Evolutionary conservation across 176 grass and related monocot species (phyloP).

Genomic region (Oryza coarctata): DNA sequence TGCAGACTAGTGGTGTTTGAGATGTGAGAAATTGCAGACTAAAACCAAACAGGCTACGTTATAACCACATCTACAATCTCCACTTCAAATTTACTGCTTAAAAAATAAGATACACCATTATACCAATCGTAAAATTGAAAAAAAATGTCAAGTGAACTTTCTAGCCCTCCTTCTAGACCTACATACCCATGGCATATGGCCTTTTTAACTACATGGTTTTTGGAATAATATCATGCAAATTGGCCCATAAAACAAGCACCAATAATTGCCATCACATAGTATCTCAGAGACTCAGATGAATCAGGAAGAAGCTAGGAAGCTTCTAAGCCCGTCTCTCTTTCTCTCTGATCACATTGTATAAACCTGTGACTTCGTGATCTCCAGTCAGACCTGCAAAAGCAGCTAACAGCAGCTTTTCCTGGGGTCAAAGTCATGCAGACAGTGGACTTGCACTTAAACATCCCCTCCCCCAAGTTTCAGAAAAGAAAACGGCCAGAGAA

Average conservation of each 20-base stretch:
- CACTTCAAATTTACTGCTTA: background rate
- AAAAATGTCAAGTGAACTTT: too few species aligned
- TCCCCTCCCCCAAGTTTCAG: background rate
- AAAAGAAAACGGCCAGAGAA: background rate
- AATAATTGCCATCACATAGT: background rate
- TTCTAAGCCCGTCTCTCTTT: background rate
- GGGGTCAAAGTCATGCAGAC: slow-evolving; percentile 35
- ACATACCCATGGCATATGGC: too few species aligned
- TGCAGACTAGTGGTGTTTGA: too few species aligned
- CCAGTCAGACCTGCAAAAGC: background rate
- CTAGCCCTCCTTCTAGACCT: too few species aligned
- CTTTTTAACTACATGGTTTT: background rate
- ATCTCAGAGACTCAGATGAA: background rate
- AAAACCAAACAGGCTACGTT: background rate
- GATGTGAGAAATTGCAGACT: background rate
- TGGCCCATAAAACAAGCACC: background rate
- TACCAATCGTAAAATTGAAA: background rate
- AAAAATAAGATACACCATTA: background rate
- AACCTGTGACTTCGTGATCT: background rate
- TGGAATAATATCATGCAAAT: background rate
- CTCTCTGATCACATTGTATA: too few species aligned
- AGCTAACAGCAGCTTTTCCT: background rate
- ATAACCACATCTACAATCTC: background rate
- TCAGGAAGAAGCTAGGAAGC: slow-evolving; percentile 27
- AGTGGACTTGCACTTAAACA: slow-evolving; percentile 31